Conservation (phyloP, 805 yeast genomes). For the Pichia californica region DNA sequence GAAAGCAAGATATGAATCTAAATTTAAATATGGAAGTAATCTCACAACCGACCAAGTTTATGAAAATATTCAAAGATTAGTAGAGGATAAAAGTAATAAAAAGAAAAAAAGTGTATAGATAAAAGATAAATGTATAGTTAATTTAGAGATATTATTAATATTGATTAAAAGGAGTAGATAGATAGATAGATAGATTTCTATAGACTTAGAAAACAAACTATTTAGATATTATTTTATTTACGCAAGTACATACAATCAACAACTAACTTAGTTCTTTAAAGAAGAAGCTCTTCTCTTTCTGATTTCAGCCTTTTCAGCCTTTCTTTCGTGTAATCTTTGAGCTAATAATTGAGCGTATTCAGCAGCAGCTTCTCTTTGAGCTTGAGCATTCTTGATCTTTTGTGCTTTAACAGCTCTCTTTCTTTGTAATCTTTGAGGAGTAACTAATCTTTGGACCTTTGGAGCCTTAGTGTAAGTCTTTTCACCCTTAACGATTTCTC, state of each 20-base stretch:
- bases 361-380: slow-evolving; percentile 99
- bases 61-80: slow-evolving; percentile 47
- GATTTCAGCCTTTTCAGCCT: slow-evolving; percentile 97
- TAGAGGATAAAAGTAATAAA: slow-evolving; percentile 13
- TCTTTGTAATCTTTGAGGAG: slow-evolving; percentile 99
- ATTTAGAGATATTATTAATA: too few species aligned
- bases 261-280: slow-evolving; percentile 78
- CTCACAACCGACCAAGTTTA: slow-evolving; percentile 44
- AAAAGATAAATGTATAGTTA: too few species aligned
- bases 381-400: slow-evolving; percentile 95
- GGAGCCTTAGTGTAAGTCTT: slow-evolving; percentile 99
- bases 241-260: too few species aligned
- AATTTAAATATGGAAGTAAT: slow-evolving; percentile 36
- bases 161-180: too few species aligned
- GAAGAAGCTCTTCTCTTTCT: slow-evolving; percentile 99
- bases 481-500: slow-evolving; percentile 97
- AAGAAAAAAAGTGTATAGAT: slow-evolving; percentile 6
- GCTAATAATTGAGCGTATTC: slow-evolving; percentile 99
- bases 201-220: background rate
- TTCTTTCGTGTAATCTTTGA: slow-evolving; percentile 95
- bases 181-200: too few species aligned
- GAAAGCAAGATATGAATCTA: slow-evolving; percentile 51
- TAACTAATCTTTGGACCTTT: slow-evolving; percentile 98
- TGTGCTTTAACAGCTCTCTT: slow-evolving; percentile 93
- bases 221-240: too few species aligned